phyloP scores from a whole-genome alignment of 345 rosid genomes.

The Acer negundo region DNA sequence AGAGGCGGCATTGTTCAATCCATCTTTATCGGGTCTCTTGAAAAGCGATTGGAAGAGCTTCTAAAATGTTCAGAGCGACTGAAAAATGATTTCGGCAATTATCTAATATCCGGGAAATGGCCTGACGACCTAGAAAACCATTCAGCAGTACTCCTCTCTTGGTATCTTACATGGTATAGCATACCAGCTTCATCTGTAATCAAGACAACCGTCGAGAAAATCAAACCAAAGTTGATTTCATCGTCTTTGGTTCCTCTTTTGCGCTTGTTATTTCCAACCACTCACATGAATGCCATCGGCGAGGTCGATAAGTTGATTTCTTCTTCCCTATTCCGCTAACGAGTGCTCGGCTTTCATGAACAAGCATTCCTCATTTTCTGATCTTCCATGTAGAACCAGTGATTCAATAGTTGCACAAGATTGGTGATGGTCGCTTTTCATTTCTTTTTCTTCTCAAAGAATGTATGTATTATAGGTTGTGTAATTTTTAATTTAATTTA shows the following conservation, averaged over 20 bases:
- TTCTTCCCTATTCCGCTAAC: constrained; percentile 22
- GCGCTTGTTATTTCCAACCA: constrained; percentile 66
- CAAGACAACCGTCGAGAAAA: constrained; percentile 45
- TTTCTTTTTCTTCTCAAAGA: too few species aligned
- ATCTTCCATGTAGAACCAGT: too few species aligned
- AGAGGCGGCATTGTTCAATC: constrained; percentile 74
- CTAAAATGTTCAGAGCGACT: constrained; percentile 43
- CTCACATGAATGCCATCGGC: constrained; percentile 51
- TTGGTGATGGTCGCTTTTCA: too few species aligned
- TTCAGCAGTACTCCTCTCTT: constrained; percentile 48
- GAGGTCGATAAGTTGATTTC: constrained; percentile 54
- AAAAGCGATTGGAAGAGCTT: constrained; percentile 73
- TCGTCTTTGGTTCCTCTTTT: constrained; percentile 56
- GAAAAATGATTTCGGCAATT: constrained; percentile 41
- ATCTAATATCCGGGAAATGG: constrained; percentile 67
- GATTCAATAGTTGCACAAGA: too few species aligned
- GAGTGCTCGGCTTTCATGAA: constrained; percentile 10
- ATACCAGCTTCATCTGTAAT: constrained; percentile 63
- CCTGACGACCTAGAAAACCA: constrained; percentile 43
- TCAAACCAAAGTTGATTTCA: constrained; percentile 44
- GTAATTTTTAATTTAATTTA: too few species aligned
- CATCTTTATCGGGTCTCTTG: constrained; percentile 60
- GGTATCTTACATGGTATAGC: constrained; percentile 84
- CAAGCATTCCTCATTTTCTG: neutral
- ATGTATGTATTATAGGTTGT: too few species aligned